These are phyloP conservation scores for Hyaloscypha variabilis DNA, from an alignment of 495 filamentous ascomycete genomes.

Conservation along the genomic window DNA sequence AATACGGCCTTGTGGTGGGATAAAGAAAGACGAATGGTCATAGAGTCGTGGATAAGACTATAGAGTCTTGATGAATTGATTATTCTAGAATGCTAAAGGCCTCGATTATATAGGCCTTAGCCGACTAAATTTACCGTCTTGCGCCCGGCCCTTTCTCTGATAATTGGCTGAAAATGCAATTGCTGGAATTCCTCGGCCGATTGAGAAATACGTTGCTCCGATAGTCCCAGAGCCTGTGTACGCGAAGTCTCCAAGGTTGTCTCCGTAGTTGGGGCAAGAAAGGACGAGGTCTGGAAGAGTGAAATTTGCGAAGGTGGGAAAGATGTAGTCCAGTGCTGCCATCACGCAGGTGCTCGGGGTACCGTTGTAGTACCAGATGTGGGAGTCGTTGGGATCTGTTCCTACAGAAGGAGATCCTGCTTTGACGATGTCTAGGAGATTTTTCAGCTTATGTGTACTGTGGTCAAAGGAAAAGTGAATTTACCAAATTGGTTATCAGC, in stretches of 20 bases:
- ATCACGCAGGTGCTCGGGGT: constrained; percentile 42
- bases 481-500: constrained; percentile 24
- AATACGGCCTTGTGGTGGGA: constrained; percentile 31
- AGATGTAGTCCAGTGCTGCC: constrained; percentile 51
- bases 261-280: constrained; percentile 44
- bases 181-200: constrained; percentile 41
- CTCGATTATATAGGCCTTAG: too few species aligned
- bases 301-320: constrained; percentile 46
- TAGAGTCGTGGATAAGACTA: too few species aligned
- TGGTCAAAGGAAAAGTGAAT: neutral
- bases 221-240: constrained; percentile 41
- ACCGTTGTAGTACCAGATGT: constrained; percentile 53
- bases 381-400: constrained; percentile 40
- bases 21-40: too few species aligned
- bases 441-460: too few species aligned
- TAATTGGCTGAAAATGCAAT: constrained; percentile 40
- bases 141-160: too few species aligned
- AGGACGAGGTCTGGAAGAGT: constrained; percentile 41
- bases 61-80: too few species aligned
- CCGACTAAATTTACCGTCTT: too few species aligned
- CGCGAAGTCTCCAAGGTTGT: constrained; percentile 41
- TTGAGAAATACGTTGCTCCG: constrained; percentile 41
- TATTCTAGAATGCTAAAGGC: too few species aligned
- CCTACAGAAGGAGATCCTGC: constrained; percentile 32
- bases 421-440: constrained; percentile 36